Percentiles rank a stretch among this genome's conserved stretches.
These are phyloP conservation scores for Populus euphratica DNA, from an alignment of 345 rosid genomes.

Conservation along the genomic window DNA sequence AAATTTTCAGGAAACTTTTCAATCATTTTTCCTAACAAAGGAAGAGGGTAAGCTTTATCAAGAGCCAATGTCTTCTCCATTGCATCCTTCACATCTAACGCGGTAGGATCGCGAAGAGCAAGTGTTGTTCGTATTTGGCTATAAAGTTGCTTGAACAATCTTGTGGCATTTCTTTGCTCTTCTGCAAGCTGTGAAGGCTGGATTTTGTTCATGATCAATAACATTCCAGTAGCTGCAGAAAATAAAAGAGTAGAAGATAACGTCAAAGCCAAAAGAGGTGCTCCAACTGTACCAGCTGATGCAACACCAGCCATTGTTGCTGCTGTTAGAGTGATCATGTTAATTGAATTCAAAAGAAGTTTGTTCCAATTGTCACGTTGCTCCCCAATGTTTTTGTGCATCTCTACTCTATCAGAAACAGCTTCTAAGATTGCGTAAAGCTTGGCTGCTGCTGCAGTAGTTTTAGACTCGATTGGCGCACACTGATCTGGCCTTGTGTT, in stretches of 20 bases:
- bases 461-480: neutral
- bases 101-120: slow-evolving; percentile 9
- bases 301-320: slow-evolving; percentile 55
- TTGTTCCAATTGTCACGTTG: slow-evolving; percentile 69
- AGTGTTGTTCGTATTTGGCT: slow-evolving; percentile 21
- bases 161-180: slow-evolving; percentile 36
- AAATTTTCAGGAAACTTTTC: slow-evolving; percentile 31
- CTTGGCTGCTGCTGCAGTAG: slow-evolving; percentile 24
- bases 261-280: slow-evolving; percentile 38
- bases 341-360: slow-evolving; percentile 57
- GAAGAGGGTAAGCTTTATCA: slow-evolving; percentile 40
- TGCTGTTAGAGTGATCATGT: slow-evolving; percentile 63
- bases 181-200: slow-evolving; percentile 46
- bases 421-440: slow-evolving; percentile 51
- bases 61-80: slow-evolving; percentile 31
- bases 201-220: slow-evolving; percentile 33
- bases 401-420: slow-evolving; percentile 61
- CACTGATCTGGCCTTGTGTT: neutral
- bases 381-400: slow-evolving; percentile 63
- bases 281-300: slow-evolving; percentile 15
- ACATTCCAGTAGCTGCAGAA: slow-evolving; percentile 35
- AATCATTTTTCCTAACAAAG: slow-evolving; percentile 38
- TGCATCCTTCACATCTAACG: slow-evolving; percentile 18
- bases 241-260: slow-evolving; percentile 35
- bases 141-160: slow-evolving; percentile 34